These are phyloP conservation scores for Globisporangium lucens DNA, from an alignment of 352 stramenopile species.

Conservation along the genomic window DNA sequence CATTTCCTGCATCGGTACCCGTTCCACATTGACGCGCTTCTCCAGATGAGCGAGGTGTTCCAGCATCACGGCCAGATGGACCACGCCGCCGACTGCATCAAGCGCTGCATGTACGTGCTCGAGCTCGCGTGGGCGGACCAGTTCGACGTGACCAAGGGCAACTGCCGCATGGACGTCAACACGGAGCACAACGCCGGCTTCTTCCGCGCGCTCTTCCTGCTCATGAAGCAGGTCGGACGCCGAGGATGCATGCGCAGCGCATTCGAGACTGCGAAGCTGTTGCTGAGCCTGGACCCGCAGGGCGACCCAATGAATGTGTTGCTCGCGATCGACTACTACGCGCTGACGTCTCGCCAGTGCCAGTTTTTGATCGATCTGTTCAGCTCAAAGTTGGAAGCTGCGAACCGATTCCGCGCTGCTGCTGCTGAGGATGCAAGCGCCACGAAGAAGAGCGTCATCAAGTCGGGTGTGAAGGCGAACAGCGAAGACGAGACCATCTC, in stretches of 20 bases:
- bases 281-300: slow-evolving; percentile 70
- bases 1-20: slow-evolving; percentile 82
- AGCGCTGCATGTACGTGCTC: slow-evolving; percentile 81
- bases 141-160: slow-evolving; percentile 78
- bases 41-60: slow-evolving; percentile 87
- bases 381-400: slow-evolving; percentile 51
- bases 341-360: slow-evolving; percentile 71
- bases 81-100: slow-evolving; percentile 79
- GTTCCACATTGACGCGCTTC: slow-evolving; percentile 80
- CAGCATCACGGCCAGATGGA: slow-evolving; percentile 89
- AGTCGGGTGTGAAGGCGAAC: slow-evolving; percentile 21
- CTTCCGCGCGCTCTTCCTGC: slow-evolving; percentile 71
- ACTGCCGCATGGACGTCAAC: slow-evolving; percentile 79
- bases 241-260: slow-evolving; percentile 82
- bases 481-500: slow-evolving; percentile 26
- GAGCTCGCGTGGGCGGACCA: slow-evolving; percentile 82
- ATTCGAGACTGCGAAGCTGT: slow-evolving; percentile 76
- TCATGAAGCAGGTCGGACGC: slow-evolving; percentile 83
- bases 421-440: not conserved
- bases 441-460: slow-evolving; percentile 17
- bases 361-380: slow-evolving; percentile 73
- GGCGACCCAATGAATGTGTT: slow-evolving; percentile 82
- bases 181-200: slow-evolving; percentile 77
- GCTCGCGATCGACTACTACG: slow-evolving; percentile 83
- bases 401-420: slow-evolving; percentile 41